Conservation (phyloP, 495 filamentous ascomycete species). For the Neurospora terricola region DNA sequence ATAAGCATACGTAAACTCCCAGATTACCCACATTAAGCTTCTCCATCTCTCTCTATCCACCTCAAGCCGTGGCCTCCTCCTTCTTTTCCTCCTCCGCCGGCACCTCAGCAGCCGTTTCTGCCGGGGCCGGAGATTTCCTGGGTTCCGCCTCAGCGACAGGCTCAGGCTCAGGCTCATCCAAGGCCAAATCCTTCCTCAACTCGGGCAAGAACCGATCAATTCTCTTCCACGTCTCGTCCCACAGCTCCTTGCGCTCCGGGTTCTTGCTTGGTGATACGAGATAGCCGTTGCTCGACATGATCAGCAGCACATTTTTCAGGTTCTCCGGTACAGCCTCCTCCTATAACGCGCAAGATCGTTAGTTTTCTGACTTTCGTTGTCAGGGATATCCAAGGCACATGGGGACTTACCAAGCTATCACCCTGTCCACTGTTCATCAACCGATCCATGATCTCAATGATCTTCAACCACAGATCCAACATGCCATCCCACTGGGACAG, state of each 20-base stretch:
- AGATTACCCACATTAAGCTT: neutral
- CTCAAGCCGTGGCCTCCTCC: neutral
- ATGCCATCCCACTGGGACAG: slow-evolving; percentile 82
- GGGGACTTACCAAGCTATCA: slow-evolving; percentile 63
- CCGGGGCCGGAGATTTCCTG: neutral
- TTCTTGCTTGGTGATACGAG: slow-evolving; percentile 63
- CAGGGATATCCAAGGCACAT: neutral
- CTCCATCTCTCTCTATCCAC: neutral
- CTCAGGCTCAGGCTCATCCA: slow-evolving; percentile 28
- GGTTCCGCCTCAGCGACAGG: slow-evolving; percentile 1
- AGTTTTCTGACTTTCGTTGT: slow-evolving; percentile 4
- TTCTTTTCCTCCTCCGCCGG: neutral
- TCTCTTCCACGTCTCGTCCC: slow-evolving; percentile 77
- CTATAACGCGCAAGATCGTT: slow-evolving; percentile 30
- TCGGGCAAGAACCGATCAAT: slow-evolving; percentile 84
- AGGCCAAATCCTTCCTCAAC: slow-evolving; percentile 43
- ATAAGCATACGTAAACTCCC: neutral
- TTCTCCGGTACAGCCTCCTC: slow-evolving; percentile 94
- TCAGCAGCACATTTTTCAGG: slow-evolving; percentile 90
- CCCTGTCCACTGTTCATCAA: slow-evolving; percentile 95
- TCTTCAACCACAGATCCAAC: slow-evolving; percentile 85
- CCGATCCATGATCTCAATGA: slow-evolving; percentile 89
- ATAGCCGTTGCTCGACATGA: slow-evolving; percentile 87
- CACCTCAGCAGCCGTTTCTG: neutral
- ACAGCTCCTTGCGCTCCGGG: slow-evolving; percentile 49